These are phyloP conservation scores for Lichtheimia hyalospora DNA, from an alignment of 371 early-diverging fungal genomes.

Conservation along the genomic window DNA sequence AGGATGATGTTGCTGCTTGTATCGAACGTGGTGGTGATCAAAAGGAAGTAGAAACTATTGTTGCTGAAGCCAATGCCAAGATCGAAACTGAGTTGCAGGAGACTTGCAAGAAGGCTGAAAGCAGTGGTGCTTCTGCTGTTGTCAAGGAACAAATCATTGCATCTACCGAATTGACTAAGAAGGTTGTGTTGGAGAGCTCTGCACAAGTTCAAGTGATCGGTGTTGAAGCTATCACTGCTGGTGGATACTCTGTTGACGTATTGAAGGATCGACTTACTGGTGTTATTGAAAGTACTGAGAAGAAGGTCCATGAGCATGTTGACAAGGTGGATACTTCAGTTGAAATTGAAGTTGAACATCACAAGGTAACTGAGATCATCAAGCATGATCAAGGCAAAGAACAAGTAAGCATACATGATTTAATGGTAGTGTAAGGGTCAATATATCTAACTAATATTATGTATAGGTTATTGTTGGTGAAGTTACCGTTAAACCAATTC, in stretches of 20 bases:
- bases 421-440: background rate
- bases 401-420: no score
- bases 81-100: background rate
- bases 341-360: constrained; percentile 5
- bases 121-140: constrained; percentile 13
- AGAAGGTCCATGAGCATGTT: constrained; percentile 20
- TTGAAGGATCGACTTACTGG: constrained; percentile 22
- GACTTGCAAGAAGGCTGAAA: background rate
- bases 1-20: background rate
- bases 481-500: no score
- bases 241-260: background rate
- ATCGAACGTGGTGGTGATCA: background rate
- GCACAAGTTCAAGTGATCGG: constrained; percentile 15
- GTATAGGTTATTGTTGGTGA: no score
- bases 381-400: no score
- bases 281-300: constrained; percentile 25
- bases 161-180: constrained; percentile 9
- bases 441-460: no score
- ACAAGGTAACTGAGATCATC: background rate
- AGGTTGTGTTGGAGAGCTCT: constrained; percentile 1
- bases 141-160: background rate
- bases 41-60: background rate
- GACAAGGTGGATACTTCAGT: constrained; percentile 6
- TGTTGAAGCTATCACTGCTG: constrained; percentile 3
- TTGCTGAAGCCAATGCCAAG: background rate